Percentiles rank a stretch among this genome's conserved stretches.
Evolutionary conservation across 345 rosid genomes (phyloP).

Genomic region (Pistacia vera): DNA sequence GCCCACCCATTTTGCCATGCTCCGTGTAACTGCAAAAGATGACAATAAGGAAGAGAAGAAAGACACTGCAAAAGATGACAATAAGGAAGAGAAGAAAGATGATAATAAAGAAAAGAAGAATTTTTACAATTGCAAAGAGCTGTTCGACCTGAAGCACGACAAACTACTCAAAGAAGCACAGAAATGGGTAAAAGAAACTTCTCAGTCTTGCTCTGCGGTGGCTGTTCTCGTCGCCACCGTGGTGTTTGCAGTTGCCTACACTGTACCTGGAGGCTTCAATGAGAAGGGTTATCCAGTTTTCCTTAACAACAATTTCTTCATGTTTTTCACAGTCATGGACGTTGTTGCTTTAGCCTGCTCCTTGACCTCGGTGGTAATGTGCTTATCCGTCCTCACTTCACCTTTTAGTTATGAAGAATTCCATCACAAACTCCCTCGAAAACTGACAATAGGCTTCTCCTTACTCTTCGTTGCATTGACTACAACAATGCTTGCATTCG

Average conservation of each 20-base stretch:
- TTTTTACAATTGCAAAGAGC: not conserved
- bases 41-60: too few species aligned
- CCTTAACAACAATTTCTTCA: slow-evolving; percentile 11
- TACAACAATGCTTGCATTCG: slow-evolving; percentile 27
- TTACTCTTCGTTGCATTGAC: slow-evolving; percentile 29
- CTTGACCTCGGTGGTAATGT: slow-evolving; percentile 23
- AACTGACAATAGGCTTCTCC: slow-evolving; percentile 23
- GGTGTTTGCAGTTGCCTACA: not conserved
- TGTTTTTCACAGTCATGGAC: slow-evolving; percentile 26
- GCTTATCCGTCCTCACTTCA: not conserved
- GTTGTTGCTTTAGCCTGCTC: not conserved
- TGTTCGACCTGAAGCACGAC: not conserved
- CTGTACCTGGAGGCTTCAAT: not conserved
- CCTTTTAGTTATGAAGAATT: slow-evolving; percentile 18
- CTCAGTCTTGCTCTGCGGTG: too few species aligned
- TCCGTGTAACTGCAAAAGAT: too few species aligned
- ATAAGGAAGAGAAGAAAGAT: too few species aligned
- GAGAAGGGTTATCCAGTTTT: slow-evolving; percentile 20
- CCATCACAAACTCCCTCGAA: slow-evolving; percentile 13
- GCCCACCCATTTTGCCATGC: too few species aligned
- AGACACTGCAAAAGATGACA: too few species aligned
- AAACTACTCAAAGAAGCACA: not conserved
- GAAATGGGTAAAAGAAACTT: not conserved
- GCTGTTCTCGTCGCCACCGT: not conserved
- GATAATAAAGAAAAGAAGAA: too few species aligned